Conservation (phyloP, 306 rosid genomes). For the Citrullus amarus region DNA sequence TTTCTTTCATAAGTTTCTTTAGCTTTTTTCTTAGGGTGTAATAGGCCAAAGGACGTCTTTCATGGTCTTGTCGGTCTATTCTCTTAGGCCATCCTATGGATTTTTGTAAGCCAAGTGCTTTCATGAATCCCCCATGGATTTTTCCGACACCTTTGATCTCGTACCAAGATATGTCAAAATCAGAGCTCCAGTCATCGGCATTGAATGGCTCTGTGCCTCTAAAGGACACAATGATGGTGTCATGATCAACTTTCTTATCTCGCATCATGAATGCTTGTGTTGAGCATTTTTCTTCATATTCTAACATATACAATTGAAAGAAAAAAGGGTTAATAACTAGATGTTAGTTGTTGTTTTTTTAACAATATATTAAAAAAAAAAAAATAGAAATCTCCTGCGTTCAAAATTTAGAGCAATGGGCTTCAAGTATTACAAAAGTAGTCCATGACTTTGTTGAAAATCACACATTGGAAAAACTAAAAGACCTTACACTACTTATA, state of each 20-base stretch:
- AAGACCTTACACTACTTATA: too few relatives aligned
- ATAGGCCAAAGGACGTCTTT: slow-evolving; percentile 29
- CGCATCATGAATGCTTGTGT: slow-evolving; percentile 44
- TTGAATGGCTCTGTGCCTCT: slow-evolving; percentile 60
- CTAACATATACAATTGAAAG: not conserved
- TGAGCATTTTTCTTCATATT: slow-evolving; percentile 6
- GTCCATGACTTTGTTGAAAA: too few relatives aligned
- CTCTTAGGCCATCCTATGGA: slow-evolving; percentile 49
- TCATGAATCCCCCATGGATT: slow-evolving; percentile 56
- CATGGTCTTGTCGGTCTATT: not conserved
- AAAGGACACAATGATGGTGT: slow-evolving; percentile 50
- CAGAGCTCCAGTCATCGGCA: slow-evolving; percentile 43
- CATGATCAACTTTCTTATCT: slow-evolving; percentile 20
- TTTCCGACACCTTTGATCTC: slow-evolving; percentile 39
- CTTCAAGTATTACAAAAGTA: too few relatives aligned
- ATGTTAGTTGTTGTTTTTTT: too few relatives aligned
- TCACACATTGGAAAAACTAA: too few relatives aligned
- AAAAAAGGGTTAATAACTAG: too few relatives aligned
- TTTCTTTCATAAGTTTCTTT: slow-evolving; percentile 16
- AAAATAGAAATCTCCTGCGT: too few relatives aligned
- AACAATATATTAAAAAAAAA: too few relatives aligned
- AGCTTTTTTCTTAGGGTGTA: slow-evolving; percentile 37
- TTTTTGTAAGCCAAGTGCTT: slow-evolving; percentile 40
- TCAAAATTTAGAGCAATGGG: too few relatives aligned
- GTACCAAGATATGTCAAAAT: slow-evolving; percentile 61